Base-by-base conservation (phyloP, 2,329 filamentous ascomycete genomes). In the Colletotrichum liriopes region DNA sequence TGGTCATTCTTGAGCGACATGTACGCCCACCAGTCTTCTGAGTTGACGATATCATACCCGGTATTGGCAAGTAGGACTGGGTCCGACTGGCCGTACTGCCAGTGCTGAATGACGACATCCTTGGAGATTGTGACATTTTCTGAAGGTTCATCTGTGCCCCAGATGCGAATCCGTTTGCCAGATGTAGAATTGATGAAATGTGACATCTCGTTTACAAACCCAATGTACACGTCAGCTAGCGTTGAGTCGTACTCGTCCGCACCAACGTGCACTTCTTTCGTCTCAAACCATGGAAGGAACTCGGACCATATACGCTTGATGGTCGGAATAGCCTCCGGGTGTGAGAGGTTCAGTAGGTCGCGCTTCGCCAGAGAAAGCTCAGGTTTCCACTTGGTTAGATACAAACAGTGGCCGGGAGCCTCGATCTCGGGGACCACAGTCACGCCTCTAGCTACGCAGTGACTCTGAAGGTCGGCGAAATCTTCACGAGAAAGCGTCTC, bases 381-480 rank as follows among this genome's bases (percentile, higher is more conserved):
- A 0, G 87, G 87, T 73, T 86, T 89, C 87, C 87, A 89, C 75
- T 89, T 87, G 0, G 86, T 88, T 32, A 89, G 82, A 16, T 83
- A 84, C 5, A 90, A 77, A 39, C 83, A 85, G 71, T 90, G 88
- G 0, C 87, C 87, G 0, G 87, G 87, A 0, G 86, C 83, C 75
- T 90, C 87, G 26, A 90, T 87, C 75, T 89, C 88, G 0, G 87
- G 87, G 7, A 89, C 81, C 1, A 90, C 80, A 0, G 87, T 88
- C 2, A 90, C 82, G 16, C 87, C 88, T 3, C 87, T 80, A 0
- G 79, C 75, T 0, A 86, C 87, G 72, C 88, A 89, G 72, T 86
- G 84, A 3, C 76, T 75, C 67, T 89, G 86, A 5, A 90, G 79
- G 11, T 84, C 79, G 35, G 85, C 85, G 60, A 87, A 88, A 20